A percentile compares a stretch with the other conserved stretches of the same genome.
These are phyloP conservation scores for Gautieria morchelliformis DNA, from an alignment of 768 basidiomycete genomes.

Conservation along the genomic window DNA sequence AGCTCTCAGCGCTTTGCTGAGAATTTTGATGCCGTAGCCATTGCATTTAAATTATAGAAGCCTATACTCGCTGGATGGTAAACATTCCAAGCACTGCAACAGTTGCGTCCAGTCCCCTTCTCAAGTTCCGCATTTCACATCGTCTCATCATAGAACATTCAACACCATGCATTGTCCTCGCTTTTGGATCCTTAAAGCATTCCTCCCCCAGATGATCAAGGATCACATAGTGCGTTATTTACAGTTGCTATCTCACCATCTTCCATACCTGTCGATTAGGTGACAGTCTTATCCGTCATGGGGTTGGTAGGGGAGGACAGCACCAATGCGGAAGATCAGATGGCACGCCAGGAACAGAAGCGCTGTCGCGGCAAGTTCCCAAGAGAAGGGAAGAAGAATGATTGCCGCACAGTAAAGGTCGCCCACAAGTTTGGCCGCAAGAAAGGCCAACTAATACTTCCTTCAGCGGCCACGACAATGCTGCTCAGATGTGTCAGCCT, in stretches of 20 bases:
- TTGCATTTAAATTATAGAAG: constrained; percentile 20
- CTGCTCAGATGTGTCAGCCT: constrained; percentile 61
- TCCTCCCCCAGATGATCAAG: constrained; percentile 81
- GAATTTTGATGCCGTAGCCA: constrained; percentile 24
- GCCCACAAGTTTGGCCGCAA: background rate
- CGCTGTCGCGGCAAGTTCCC: too few relatives aligned
- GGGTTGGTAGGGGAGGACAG: constrained; percentile 63
- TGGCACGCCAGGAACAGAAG: too few relatives aligned
- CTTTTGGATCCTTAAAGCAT: constrained; percentile 89
- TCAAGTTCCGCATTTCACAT: background rate
- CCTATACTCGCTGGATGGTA: constrained; percentile 29
- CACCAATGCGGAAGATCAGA: too few relatives aligned
- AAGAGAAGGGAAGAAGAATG: too few relatives aligned
- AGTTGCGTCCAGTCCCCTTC: constrained; percentile 39
- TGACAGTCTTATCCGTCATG: constrained; percentile 71
- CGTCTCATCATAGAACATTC: constrained; percentile 55
- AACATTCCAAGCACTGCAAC: constrained; percentile 20
- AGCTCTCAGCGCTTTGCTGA: constrained; percentile 21
- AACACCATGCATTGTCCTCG: constrained; percentile 77
- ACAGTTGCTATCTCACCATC: background rate
- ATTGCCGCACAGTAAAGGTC: constrained; percentile 10
- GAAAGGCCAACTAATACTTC: too few relatives aligned
- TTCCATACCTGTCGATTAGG: constrained; percentile 28
- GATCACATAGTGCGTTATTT: constrained; percentile 60
- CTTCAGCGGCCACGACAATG: too few relatives aligned